Conservation (phyloP, 345 rosid species). For the Brassica nigra region DNA sequence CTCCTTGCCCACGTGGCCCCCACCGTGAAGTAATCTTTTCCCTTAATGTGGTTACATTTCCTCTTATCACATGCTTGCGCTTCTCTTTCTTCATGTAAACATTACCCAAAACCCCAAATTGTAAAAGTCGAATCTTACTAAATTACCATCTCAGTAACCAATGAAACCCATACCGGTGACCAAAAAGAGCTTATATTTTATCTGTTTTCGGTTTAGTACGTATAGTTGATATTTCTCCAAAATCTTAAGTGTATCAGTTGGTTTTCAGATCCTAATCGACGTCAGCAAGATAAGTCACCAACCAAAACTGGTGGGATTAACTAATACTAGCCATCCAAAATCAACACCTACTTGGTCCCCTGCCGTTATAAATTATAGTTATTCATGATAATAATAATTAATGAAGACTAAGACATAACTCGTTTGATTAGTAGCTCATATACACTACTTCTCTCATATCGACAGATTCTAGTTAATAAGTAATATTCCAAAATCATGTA, state of each 20-base stretch:
- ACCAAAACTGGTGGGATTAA: conserved; percentile 24
- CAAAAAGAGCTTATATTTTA: background rate
- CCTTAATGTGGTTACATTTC: conserved; percentile 34
- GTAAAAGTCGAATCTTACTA: conserved; percentile 20
- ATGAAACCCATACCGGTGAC: background rate
- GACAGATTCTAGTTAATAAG: background rate
- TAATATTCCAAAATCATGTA: conserved; percentile 10
- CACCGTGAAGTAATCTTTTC: conserved; percentile 37
- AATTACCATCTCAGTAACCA: background rate
- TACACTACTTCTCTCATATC: background rate
- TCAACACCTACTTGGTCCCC: conserved; percentile 23
- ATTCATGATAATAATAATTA: background rate
- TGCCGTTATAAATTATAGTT: conserved; percentile 4
- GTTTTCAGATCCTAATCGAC: conserved; percentile 5
- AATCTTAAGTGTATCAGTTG: background rate
- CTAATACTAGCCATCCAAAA: conserved; percentile 19
- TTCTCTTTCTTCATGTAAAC: conserved; percentile 35
- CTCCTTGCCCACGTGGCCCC: conserved; percentile 38
- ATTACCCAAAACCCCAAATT: background rate
- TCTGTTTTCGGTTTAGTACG: background rate
- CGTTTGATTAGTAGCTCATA: background rate
- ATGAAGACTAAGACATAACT: conserved; percentile 11
- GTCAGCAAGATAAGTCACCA: conserved; percentile 16
- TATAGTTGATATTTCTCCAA: background rate
- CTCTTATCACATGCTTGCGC: conserved; percentile 31